Conservation (phyloP, 495 filamentous ascomycete genomes). For the Saxophila tyrrhenica region DNA sequence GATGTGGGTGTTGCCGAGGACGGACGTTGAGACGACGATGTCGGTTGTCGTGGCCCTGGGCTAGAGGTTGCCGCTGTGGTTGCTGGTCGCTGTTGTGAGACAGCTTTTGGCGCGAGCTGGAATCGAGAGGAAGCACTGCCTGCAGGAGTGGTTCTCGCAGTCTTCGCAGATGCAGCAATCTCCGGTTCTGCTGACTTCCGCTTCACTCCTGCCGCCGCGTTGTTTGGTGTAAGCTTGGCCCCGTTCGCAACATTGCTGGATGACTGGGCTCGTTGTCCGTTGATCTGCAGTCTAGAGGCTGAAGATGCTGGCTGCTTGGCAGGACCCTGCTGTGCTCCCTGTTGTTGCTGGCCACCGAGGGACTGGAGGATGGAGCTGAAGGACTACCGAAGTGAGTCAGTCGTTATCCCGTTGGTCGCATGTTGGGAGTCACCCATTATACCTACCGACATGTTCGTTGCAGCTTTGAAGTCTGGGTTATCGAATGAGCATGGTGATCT, state of each 20-base stretch:
- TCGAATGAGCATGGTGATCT: background rate
- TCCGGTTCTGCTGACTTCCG: conserved; percentile 26
- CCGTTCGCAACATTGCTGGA: conserved; percentile 7
- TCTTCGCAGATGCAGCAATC: background rate
- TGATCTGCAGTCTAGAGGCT: background rate
- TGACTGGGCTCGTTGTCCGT: background rate
- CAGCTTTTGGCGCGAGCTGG: background rate
- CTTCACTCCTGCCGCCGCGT: conserved; percentile 20
- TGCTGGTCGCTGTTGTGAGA: background rate
- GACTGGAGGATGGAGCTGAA: conserved; percentile 49
- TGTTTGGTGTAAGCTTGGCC: conserved; percentile 11
- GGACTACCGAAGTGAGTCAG: conserved; percentile 31
- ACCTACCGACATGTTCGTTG: conserved; percentile 2
- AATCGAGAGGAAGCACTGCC: background rate
- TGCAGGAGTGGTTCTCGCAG: background rate
- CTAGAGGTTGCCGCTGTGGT: background rate
- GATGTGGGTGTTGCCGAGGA: background rate
- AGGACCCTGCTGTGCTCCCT: background rate
- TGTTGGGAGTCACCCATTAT: background rate
- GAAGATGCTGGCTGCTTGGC: background rate
- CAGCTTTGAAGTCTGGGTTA: background rate
- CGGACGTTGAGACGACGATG: background rate
- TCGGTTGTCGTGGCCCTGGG: background rate
- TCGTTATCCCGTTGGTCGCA: background rate
- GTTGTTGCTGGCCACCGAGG: conserved; percentile 31